Percentiles rank a stretch among this genome's conserved stretches.
These are phyloP conservation scores for Amanita muscaria DNA, from an alignment of 768 basidiomycete species.

Conservation along the genomic window DNA sequence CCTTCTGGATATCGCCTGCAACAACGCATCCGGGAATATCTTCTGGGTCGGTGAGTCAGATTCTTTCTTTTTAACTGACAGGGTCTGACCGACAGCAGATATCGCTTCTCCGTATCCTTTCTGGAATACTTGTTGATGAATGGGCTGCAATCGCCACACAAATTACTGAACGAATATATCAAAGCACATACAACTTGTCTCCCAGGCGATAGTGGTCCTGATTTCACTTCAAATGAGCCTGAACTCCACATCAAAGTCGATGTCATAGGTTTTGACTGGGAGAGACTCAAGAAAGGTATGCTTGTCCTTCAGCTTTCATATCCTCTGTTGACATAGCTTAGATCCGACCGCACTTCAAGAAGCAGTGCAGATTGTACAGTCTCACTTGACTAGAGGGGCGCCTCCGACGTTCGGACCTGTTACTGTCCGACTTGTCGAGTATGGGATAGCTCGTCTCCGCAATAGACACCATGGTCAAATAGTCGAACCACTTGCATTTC, in stretches of 20 bases:
- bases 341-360: slow-evolving; percentile 10
- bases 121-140: slow-evolving; percentile 14
- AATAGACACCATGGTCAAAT: slow-evolving; percentile 11
- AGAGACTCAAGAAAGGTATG: slow-evolving; percentile 11
- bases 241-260: slow-evolving; percentile 2
- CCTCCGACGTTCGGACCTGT: slow-evolving; percentile 11
- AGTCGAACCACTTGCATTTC: slow-evolving; percentile 15
- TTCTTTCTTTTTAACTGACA: slow-evolving; percentile 7
- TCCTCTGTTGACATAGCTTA: slow-evolving; percentile 10
- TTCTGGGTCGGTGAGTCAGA: too few relatives aligned
- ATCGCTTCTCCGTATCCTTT: slow-evolving; percentile 14
- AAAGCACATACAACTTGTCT: too few relatives aligned
- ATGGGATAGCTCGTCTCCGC: slow-evolving; percentile 14
- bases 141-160: slow-evolving; percentile 14
- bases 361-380: slow-evolving; percentile 10
- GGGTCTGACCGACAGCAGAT: slow-evolving; percentile 11
- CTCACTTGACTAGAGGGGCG: slow-evolving; percentile 14
- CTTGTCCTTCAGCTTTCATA: slow-evolving; percentile 6
- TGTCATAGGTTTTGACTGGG: slow-evolving; percentile 12
- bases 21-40: too few relatives aligned
- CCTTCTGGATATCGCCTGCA: too few relatives aligned
- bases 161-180: slow-evolving; percentile 11
- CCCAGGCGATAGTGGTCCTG: too few relatives aligned
- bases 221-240: too few relatives aligned
- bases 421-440: slow-evolving; percentile 10